phyloP scores from a whole-genome alignment of 176 grass and related monocot species.

The Triticum urartu region DNA sequence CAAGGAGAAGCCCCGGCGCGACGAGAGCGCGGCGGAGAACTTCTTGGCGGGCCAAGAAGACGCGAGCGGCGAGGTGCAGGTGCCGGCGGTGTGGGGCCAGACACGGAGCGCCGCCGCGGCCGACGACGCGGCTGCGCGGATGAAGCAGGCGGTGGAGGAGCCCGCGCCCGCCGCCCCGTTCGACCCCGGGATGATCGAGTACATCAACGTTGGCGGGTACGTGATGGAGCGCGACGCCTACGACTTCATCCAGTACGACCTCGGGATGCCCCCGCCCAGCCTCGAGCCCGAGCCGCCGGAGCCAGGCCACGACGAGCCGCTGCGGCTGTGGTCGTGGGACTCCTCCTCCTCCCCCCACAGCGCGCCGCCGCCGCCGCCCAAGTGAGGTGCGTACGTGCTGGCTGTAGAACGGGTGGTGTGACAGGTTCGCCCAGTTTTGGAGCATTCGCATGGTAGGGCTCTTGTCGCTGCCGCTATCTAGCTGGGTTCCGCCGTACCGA shows the following conservation, averaged over 20 bases:
- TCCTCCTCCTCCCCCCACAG: not conserved
- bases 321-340: slow-evolving; percentile 34
- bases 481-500: not conserved
- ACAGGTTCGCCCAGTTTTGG: not conserved
- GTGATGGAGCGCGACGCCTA: slow-evolving; percentile 37
- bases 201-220: not conserved
- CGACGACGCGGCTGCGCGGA: no score
- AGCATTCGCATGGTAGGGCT: not conserved
- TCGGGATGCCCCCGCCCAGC: slow-evolving; percentile 17
- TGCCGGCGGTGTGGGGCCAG: no score
- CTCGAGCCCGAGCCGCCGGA: not conserved
- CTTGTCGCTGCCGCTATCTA: not conserved
- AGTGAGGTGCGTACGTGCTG: not conserved
- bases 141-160: not conserved
- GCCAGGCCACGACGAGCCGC: not conserved
- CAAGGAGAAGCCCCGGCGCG: not conserved
- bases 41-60: not conserved
- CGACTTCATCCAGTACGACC: slow-evolving; percentile 30
- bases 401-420: not conserved
- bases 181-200: not conserved
- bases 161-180: not conserved
- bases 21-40: not conserved
- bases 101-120: no score
- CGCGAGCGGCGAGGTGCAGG: no score
- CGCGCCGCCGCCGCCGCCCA: not conserved